Percentiles rank a stretch among this genome's conserved stretches.
phyloP scores from a whole-genome alignment of 2,329 filamentous ascomycete genomes.

The Onygenales sp. region DNA sequence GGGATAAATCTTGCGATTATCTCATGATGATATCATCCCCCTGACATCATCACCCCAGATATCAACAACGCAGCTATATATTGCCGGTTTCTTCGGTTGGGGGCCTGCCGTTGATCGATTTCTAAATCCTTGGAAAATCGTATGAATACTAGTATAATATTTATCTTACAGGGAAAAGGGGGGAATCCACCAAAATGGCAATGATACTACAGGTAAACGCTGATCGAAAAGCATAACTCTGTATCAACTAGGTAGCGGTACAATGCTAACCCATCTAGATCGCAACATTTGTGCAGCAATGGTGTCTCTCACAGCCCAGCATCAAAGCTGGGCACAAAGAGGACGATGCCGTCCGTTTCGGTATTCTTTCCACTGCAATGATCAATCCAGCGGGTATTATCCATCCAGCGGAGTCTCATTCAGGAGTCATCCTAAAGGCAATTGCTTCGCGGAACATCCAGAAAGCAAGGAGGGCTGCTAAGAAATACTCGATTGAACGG shows the following conservation, averaged over 20 bases:
- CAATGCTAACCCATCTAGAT: neutral
- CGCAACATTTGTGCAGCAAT: constrained; percentile 1
- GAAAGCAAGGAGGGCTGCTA: constrained; percentile 40
- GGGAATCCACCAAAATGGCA: neutral
- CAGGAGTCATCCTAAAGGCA: constrained; percentile 44
- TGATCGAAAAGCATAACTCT: neutral
- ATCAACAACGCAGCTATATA: too few relatives aligned
- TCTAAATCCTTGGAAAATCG: too few relatives aligned
- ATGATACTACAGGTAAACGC: neutral
- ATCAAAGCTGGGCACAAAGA: neutral
- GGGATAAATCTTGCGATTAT: neutral
- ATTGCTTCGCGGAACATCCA: constrained; percentile 43
- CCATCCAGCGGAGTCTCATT: constrained; percentile 42
- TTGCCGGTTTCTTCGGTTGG: too few relatives aligned
- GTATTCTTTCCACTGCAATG: constrained; percentile 1
- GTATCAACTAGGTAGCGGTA: too few relatives aligned
- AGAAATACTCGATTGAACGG: constrained; percentile 42
- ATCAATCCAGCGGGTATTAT: constrained; percentile 20
- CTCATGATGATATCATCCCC: neutral
- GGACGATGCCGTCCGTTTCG: neutral
- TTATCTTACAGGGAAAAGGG: too few relatives aligned
- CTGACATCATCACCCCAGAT: neutral
- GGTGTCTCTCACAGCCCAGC: neutral
- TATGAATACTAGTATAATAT: too few relatives aligned
- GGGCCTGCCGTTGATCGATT: too few relatives aligned